Evolutionary conservation across 495 filamentous ascomycete genomes (phyloP).

Genomic region (Recurvomyces mirabilis): DNA sequence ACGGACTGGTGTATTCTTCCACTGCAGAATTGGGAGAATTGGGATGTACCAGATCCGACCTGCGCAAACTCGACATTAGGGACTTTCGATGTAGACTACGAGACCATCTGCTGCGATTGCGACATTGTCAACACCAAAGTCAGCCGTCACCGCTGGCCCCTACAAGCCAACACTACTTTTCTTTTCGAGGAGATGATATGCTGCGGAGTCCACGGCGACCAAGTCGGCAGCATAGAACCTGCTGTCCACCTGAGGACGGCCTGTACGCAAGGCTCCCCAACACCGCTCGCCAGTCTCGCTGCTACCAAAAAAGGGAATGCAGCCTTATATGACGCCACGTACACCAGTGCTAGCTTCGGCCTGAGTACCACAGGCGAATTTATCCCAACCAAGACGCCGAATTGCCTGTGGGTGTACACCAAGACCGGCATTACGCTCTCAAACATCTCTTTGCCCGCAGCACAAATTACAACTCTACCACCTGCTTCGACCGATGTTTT

Average conservation of each 20-base stretch:
- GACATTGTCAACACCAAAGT: not conserved
- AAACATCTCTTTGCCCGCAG: not conserved
- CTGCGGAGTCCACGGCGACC: not conserved
- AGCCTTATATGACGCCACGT: not conserved
- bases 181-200: not conserved
- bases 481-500: no score
- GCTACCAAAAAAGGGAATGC: conserved; percentile 1
- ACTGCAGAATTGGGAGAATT: not conserved
- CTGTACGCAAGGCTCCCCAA: not conserved
- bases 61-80: not conserved
- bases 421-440: not conserved
- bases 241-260: not conserved
- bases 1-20: not conserved
- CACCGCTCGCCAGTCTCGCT: conserved; percentile 1
- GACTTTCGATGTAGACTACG: not conserved
- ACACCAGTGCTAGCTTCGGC: not conserved
- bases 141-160: not conserved
- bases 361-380: not conserved
- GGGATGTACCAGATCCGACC: not conserved
- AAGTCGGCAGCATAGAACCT: not conserved
- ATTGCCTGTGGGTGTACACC: conserved; percentile 1
- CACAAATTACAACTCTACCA: not conserved
- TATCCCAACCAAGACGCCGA: not conserved
- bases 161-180: no score
- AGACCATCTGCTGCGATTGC: not conserved